A percentile compares a stretch with the other conserved stretches of the same genome.
These are phyloP conservation scores for Immersiporthe knoxdaviesiana DNA, from an alignment of 2,329 filamentous ascomycete genomes.

Conservation along the genomic window DNA sequence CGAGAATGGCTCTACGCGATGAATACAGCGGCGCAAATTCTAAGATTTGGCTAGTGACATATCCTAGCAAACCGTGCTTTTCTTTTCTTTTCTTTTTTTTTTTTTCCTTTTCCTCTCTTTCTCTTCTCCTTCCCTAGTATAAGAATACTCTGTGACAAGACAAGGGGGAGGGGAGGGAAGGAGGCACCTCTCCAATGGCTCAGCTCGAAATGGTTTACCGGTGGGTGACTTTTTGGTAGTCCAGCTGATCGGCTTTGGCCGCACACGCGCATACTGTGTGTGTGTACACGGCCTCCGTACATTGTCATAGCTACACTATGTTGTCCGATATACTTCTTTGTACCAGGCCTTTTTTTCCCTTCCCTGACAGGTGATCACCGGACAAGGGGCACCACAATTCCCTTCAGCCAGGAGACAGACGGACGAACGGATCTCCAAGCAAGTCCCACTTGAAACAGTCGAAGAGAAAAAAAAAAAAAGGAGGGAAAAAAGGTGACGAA, in stretches of 20 bases:
- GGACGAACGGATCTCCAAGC: neutral
- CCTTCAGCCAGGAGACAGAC: neutral
- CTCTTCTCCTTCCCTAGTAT: no score
- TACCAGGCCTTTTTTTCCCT: neutral
- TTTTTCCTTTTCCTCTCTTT: no score
- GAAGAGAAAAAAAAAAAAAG: neutral
- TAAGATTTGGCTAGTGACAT: constrained; percentile 6
- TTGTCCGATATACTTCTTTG: neutral
- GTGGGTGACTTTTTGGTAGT: neutral
- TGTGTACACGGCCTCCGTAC: neutral
- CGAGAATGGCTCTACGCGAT: neutral
- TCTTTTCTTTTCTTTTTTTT: no score
- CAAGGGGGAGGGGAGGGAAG: no score
- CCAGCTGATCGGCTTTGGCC: neutral
- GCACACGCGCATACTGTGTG: neutral
- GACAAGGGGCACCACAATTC: neutral
- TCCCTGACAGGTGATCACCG: neutral
- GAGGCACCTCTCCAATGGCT: neutral
- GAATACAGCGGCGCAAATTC: neutral
- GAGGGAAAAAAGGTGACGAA: neutral
- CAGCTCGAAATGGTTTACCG: constrained; percentile 1
- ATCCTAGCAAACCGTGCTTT: neutral
- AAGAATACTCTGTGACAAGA: neutral
- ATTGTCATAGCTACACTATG: neutral
- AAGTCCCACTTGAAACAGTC: neutral